phyloP scores from a whole-genome alignment of 2,329 filamentous ascomycete species.

The Aspergillus sojae region DNA sequence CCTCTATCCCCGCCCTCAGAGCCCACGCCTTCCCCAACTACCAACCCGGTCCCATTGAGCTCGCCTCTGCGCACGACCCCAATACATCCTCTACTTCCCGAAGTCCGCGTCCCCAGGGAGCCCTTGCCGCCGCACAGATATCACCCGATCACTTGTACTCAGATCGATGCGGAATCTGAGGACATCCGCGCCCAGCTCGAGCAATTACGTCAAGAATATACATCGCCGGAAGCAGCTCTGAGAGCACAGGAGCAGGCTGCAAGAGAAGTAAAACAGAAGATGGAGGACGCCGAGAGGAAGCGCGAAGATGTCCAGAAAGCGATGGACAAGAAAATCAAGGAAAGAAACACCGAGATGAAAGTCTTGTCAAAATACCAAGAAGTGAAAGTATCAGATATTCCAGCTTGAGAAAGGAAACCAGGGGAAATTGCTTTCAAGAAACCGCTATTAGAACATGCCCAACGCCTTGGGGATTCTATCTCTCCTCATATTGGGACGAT shows the following conservation, averaged over 20 bases:
- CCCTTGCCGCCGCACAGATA: slow-evolving; percentile 38
- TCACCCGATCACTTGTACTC: slow-evolving; percentile 42
- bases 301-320: slow-evolving; percentile 42
- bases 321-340: slow-evolving; percentile 47
- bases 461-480: background rate
- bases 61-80: slow-evolving; percentile 40
- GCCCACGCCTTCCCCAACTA: slow-evolving; percentile 19
- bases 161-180: slow-evolving; percentile 33
- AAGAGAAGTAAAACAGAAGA: slow-evolving; percentile 40
- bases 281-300: slow-evolving; percentile 42
- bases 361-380: slow-evolving; percentile 46
- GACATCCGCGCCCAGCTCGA: slow-evolving; percentile 36
- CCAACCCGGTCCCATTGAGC: slow-evolving; percentile 35
- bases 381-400: slow-evolving; percentile 36
- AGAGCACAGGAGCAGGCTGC: slow-evolving; percentile 42
- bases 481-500: background rate
- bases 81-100: slow-evolving; percentile 42
- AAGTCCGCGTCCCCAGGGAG: slow-evolving; percentile 43
- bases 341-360: slow-evolving; percentile 46
- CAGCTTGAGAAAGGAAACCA: background rate
- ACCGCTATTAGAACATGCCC: background rate
- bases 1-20: slow-evolving; percentile 42
- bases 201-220: slow-evolving; percentile 39
- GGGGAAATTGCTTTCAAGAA: background rate
- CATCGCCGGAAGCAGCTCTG: slow-evolving; percentile 37